These are phyloP conservation scores for Pholiota adiposa DNA, from an alignment of 1,284 basidiomycete species.

Conservation along the genomic window DNA sequence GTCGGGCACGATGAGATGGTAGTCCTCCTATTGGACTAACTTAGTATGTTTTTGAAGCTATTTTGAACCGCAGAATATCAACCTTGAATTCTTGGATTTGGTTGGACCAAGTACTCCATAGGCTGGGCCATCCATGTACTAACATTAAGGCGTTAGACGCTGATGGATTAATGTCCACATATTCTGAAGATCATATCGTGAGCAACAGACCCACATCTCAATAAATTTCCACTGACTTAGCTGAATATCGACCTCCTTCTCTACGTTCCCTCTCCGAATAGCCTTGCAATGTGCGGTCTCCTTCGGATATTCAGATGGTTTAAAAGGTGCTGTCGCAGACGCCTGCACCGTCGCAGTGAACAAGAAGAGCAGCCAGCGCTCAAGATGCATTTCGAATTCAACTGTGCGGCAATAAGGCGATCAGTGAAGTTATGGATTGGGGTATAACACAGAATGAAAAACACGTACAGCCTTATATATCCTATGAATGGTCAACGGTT, in stretches of 20 bases:
- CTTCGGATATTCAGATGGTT: conserved; percentile 42
- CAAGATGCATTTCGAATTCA: neutral
- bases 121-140: conserved; percentile 76
- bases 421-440: neutral
- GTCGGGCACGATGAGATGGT: conserved; percentile 62
- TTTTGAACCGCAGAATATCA: conserved; percentile 3
- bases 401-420: neutral
- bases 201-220: neutral
- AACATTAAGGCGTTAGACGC: conserved; percentile 58
- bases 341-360: conserved; percentile 7
- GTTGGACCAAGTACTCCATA: conserved; percentile 73
- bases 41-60: neutral
- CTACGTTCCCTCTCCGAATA: conserved; percentile 35
- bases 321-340: conserved; percentile 31
- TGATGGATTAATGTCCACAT: conserved; percentile 62
- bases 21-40: conserved; percentile 46
- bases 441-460: neutral
- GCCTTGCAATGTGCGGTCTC: conserved; percentile 42
- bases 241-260: conserved; percentile 36
- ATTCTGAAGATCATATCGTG: conserved; percentile 44
- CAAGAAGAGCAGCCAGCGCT: conserved; percentile 11
- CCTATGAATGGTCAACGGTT: neutral
- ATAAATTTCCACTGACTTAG: conserved; percentile 33
- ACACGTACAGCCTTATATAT: neutral
- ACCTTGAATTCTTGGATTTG: conserved; percentile 71